Evolutionary conservation across 1,284 basidiomycete genomes (phyloP).

Genomic region (Rhodotorula sp.): DNA sequence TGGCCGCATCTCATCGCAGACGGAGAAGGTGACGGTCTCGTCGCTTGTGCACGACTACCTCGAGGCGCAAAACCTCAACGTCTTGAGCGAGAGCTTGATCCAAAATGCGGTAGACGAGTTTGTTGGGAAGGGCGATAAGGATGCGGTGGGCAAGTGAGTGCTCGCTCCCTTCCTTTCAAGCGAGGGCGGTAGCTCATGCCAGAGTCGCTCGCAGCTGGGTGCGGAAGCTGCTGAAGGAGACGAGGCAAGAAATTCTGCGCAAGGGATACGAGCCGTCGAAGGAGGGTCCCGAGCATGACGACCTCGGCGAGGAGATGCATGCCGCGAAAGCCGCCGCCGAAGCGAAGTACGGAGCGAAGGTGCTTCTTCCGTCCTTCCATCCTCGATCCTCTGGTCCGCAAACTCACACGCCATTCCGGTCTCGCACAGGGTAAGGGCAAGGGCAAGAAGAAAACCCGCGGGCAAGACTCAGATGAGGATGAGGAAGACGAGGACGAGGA

Average conservation of each 20-base stretch:
- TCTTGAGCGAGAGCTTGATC: slow-evolving; percentile 81
- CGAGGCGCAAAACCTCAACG: slow-evolving; percentile 79
- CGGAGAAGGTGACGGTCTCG: slow-evolving; percentile 52
- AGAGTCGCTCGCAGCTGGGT: slow-evolving; percentile 28
- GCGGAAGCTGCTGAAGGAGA: slow-evolving; percentile 37
- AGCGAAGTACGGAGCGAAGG: slow-evolving; percentile 39
- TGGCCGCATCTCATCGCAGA: slow-evolving; percentile 23
- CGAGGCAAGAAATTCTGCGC: slow-evolving; percentile 33
- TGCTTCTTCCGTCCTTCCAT: neutral
- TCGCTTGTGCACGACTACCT: slow-evolving; percentile 81
- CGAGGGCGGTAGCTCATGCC: neutral
- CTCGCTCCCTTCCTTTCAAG: neutral
- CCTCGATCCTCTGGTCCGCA: no score
- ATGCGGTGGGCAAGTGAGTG: slow-evolving; percentile 61
- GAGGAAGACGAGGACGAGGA: slow-evolving; percentile 11
- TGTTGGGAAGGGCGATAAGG: slow-evolving; percentile 91
- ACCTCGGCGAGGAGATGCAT: slow-evolving; percentile 27
- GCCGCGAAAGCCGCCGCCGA: slow-evolving; percentile 39
- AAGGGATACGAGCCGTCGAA: slow-evolving; percentile 29
- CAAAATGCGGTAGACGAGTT: slow-evolving; percentile 86
- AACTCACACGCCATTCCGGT: neutral
- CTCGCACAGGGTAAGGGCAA: slow-evolving; percentile 21
- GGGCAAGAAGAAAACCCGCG: slow-evolving; percentile 15
- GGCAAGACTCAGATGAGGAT: slow-evolving; percentile 17
- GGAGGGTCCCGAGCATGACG: slow-evolving; percentile 35